Percentiles rank a stretch among this genome's conserved stretches.
phyloP scores from a whole-genome alignment of 768 basidiomycete species.

The Aureoboletus auriporus region DNA sequence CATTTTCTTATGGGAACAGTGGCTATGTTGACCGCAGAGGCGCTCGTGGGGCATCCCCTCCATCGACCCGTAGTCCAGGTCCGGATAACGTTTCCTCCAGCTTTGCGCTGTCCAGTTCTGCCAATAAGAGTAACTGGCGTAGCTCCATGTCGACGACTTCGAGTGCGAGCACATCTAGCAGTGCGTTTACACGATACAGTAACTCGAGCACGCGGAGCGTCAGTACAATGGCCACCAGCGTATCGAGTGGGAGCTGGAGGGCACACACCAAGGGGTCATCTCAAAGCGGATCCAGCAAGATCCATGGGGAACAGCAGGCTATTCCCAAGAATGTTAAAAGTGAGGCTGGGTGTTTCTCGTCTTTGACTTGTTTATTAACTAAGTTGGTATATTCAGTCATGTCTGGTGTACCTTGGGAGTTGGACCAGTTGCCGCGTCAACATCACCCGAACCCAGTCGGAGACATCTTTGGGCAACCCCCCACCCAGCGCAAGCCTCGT shows the following conservation, averaged over 20 bases:
- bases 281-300: conserved; percentile 9
- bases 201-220: conserved; percentile 65
- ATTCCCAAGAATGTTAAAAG: conserved; percentile 77
- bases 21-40: conserved; percentile 30
- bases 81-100: conserved; percentile 51
- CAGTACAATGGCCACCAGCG: conserved; percentile 77
- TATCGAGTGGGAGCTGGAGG: conserved; percentile 73
- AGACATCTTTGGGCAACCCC: conserved; percentile 55
- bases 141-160: conserved; percentile 69
- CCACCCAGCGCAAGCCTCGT: conserved; percentile 58
- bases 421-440: conserved; percentile 64
- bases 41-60: conserved; percentile 54
- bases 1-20: conserved; percentile 11
- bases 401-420: conserved; percentile 74
- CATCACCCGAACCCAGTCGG: conserved; percentile 57
- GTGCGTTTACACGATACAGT: conserved; percentile 76
- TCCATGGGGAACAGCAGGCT: conserved; percentile 25
- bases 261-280: conserved; percentile 32
- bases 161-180: conserved; percentile 65
- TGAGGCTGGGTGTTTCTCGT: conserved; percentile 37
- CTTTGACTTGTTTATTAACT: background rate
- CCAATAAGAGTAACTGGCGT: conserved; percentile 58
- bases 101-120: conserved; percentile 50
- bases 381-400: conserved; percentile 45
- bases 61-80: conserved; percentile 52